Evolutionary conservation across 768 basidiomycete genomes (phyloP), one percentile per base, ranked within the genome.

Genomic region (Termitomyces sp.): DNA sequence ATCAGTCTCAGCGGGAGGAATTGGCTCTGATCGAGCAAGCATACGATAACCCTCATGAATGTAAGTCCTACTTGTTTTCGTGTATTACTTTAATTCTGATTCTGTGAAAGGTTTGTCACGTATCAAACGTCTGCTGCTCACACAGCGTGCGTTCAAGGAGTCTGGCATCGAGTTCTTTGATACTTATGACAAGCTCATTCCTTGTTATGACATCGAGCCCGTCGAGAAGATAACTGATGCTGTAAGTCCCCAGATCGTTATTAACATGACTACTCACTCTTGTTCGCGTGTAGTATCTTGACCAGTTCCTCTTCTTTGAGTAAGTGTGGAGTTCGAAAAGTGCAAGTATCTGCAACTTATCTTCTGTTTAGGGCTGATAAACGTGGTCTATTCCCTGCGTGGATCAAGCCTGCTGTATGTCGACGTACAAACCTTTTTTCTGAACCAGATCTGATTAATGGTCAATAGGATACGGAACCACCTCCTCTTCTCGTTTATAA

Each of bases 141-240:
- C 97, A 0, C 97, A 99, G 72, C 91, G 97, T 49, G 94, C 95
- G 2, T 99, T 99, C 85, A 98, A 98, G 77, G 97, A 99, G 71
- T 77, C 95, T 26, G 97, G 97, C 10, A 97, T 99, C 61, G 92
- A 93, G 73, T 95, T 95, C 74, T 96, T 95, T 73, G 95, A 97
- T 67, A 97, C 95, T 0, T 96, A 98, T 68, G 95, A 98, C 80
- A 98, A 96, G 73, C 84, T 98, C 67, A 98, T 98, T 67, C 95
- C 95, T 28, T 98, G 95, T 70, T 98, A 99, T 71, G 96, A 98
- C 67, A 98, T 99, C 62, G 97, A 99, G 71, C 97, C 97, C 0
- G 94, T 99, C 16, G 97, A 99, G 79, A 99, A 99, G 85, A 98
- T 99, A 64, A 98, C 97, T 30, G 97, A 98, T 73, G 97, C 97